Evolutionary conservation across 2,329 filamentous ascomycete species (phyloP), one percentile per base, ranked within the genome.

Genomic region (Colletotrichum cereale): DNA sequence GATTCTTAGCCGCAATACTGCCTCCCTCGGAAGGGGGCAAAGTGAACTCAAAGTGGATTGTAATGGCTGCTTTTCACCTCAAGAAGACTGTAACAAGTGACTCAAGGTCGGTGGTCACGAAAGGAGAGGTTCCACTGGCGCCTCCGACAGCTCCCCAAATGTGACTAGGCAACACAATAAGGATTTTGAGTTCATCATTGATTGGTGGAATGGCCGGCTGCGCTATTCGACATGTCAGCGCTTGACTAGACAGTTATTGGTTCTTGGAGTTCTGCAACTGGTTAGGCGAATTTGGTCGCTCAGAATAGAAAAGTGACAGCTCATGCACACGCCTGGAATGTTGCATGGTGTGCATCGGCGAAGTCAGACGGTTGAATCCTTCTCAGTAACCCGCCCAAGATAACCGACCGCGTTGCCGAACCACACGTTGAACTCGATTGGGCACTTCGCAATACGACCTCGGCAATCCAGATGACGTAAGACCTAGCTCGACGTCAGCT

Each of bases 301-400:
- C 48, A 44, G 61, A 56, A 61, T 71, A 62, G 67, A 66, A 70
- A 40, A 31, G 38, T 62, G 55, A 62, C 50, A 5, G 31, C 26
- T 21, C 26, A 29, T 26, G 8, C 26, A 31, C 40, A 16, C n/a
- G 40, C 56, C 63, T 40, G 40, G 31, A n/a, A n/a, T 50, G 40
- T 42, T 42, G 63, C 67, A 71, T 61, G 55, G 50, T 62, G 21
- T 14, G 21, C 38, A 36, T 71, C 47, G 50, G 26, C 12, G 42
- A 50, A 31, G 67, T 67, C 31, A 57, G 64, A 50, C 31, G 10
- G 53, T 21, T 14, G 24, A 31, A 44, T 67, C 57, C 50, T 62
- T 67, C 26, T 11, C 21, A 34, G 40, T 29, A 36, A 36, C 52
- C 42, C 55, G 34, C 47, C 29, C 18, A n/a, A n/a, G 34, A 56